Conservation (phyloP, 768 basidiomycete genomes). For the Kwoniella sp. region DNA sequence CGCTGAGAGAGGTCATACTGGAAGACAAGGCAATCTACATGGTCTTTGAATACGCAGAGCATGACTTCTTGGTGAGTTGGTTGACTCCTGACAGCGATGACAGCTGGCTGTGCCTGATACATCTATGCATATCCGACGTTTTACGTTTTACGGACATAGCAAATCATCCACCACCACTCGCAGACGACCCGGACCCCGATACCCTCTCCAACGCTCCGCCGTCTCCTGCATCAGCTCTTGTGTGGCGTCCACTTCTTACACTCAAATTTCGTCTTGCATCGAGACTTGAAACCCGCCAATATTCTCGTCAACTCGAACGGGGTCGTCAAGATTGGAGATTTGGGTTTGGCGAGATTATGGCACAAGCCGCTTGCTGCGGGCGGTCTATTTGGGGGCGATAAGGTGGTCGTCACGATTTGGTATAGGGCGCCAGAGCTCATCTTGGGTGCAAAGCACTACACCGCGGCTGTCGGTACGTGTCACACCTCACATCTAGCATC, state of each 20-base stretch:
- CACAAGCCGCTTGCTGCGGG: conserved; percentile 83
- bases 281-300: conserved; percentile 97
- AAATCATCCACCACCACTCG: conserved; percentile 98
- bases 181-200: conserved; percentile 81
- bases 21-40: conserved; percentile 99
- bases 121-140: neutral
- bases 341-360: conserved; percentile 88
- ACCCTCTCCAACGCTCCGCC: conserved; percentile 78
- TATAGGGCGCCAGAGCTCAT: conserved; percentile 96
- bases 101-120: too few species aligned
- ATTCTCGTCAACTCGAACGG: conserved; percentile 89
- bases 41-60: conserved; percentile 99
- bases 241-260: conserved; percentile 95
- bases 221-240: conserved; percentile 87
- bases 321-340: conserved; percentile 96
- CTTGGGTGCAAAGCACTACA: conserved; percentile 96
- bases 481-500: neutral
- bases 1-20: conserved; percentile 89
- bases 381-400: conserved; percentile 82
- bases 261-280: conserved; percentile 89
- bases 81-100: neutral
- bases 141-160: conserved; percentile 61
- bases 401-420: conserved; percentile 99
- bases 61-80: conserved; percentile 83
- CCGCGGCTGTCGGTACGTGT: conserved; percentile 71